Base-by-base conservation (phyloP, 768 basidiomycete species). In the Xerocomellus amylosporus region DNA sequence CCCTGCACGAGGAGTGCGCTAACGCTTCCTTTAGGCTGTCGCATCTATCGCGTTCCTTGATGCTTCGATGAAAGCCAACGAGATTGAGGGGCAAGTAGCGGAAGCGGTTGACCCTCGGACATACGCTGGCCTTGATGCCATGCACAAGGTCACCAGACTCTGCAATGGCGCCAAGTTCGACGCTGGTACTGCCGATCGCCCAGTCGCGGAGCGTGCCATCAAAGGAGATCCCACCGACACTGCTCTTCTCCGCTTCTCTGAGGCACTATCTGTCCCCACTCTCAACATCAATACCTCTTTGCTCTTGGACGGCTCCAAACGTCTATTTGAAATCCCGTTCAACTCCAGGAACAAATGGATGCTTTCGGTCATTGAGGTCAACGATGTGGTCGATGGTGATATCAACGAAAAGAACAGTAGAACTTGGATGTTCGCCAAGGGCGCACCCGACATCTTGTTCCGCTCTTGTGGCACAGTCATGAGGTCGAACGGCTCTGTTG, bases 301-400 rank as follows among this genome's bases (percentile, higher is more conserved):
- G 4, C 50, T 71, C 19, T 42, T 67, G 47, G 49, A 47, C 0
- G 53, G 59, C 0, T 68, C 68, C 37, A 56, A 47, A 44, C 66
- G 68, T 51, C 52, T 69, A 5, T 75, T 72, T 44, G 72, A 73
- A 52, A 71, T 77, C 20, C 75, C 73, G 1, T 77, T 77, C 66
- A 77, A 78, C 46, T 82, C 79, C 12, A 76, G 75, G 60, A 80
- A 81, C 59, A 85, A 84, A 63, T 84, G 76, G 75, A 83, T 83
- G 78, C 71, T 83, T 45, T 79, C 75, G 47, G 69, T 80, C 49
- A 59, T 74, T 1, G 46, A 66, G 12, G 36, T 70, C 34, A 54
- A 62, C 59, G 42, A 59, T 58, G 9, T 55, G 48, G 44, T 44
- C n/a, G 38, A 58, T 14, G 46, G 56, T 22, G 43, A 58, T 2